Evolutionary conservation across 495 filamentous ascomycete genomes (phyloP).

Genomic region (Jackrogersella multiformis): DNA sequence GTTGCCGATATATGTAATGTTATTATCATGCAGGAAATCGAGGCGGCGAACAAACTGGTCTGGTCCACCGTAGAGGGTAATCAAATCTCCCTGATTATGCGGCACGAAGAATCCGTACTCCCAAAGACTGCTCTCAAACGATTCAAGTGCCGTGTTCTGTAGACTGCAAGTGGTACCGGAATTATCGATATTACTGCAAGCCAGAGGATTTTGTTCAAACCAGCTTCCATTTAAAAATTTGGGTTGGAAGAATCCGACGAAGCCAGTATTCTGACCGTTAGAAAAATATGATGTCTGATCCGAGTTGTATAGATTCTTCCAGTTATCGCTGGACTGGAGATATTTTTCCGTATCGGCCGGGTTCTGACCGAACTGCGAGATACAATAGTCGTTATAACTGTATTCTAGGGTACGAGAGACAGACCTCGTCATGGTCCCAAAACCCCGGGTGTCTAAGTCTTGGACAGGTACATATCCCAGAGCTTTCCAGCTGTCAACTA

Average conservation of each 20-base stretch:
- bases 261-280: constrained; percentile 67
- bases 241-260: constrained; percentile 75
- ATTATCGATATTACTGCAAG: constrained; percentile 66
- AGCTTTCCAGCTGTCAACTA: constrained; percentile 72
- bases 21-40: constrained; percentile 69
- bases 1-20: constrained; percentile 76
- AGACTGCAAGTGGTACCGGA: constrained; percentile 66
- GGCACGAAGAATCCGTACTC: constrained; percentile 79
- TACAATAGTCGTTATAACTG: constrained; percentile 80
- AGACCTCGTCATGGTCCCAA: constrained; percentile 74
- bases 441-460: constrained; percentile 73
- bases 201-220: constrained; percentile 74
- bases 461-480: constrained; percentile 75
- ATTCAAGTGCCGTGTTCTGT: constrained; percentile 69
- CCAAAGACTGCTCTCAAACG: constrained; percentile 77
- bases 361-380: constrained; percentile 69
- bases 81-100: constrained; percentile 72
- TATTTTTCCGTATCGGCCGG: constrained; percentile 68
- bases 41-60: constrained; percentile 68
- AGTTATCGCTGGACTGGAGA: constrained; percentile 67
- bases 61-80: constrained; percentile 68
- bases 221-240: constrained; percentile 72
- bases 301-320: constrained; percentile 72
- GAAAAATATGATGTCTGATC: constrained; percentile 67
- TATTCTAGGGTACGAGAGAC: constrained; percentile 80